Evolutionary conservation across 2,329 filamentous ascomycete species (phyloP).

Genomic region (Diaporthe nobilis): DNA sequence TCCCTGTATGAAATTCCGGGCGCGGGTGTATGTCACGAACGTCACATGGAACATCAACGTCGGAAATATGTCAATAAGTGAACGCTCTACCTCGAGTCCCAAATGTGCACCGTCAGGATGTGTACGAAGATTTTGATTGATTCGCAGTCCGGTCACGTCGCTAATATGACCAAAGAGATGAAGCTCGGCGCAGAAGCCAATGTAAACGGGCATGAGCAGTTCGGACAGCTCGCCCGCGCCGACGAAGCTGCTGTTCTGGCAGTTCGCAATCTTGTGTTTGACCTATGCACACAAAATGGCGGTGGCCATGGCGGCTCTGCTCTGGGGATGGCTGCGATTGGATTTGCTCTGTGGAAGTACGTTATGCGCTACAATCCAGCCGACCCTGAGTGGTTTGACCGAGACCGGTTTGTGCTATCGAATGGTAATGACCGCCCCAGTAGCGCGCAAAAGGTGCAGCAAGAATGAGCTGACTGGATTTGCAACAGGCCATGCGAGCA

Average conservation of each 20-base stretch:
- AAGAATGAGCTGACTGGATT: neutral
- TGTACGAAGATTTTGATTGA: too few species aligned
- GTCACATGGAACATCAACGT: neutral
- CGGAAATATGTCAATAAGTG: neutral
- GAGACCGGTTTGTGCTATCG: slow-evolving; percentile 74
- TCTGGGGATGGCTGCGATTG: slow-evolving; percentile 74
- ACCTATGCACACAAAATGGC: slow-evolving; percentile 41
- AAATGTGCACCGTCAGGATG: rapidly evolving
- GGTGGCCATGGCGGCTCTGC: slow-evolving; percentile 55
- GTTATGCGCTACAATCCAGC: slow-evolving; percentile 71
- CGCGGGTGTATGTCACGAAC: neutral
- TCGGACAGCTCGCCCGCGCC: neutral
- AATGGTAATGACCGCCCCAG: slow-evolving; percentile 57
- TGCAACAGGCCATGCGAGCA: slow-evolving; percentile 61
- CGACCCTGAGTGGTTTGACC: slow-evolving; percentile 71
- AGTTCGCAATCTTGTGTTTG: slow-evolving; percentile 41
- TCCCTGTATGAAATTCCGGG: neutral
- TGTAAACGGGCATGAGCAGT: neutral
- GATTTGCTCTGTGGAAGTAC: slow-evolving; percentile 69
- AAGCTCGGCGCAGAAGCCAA: neutral
- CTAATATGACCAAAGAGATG: neutral
- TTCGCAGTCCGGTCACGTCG: neutral
- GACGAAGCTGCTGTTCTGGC: slow-evolving; percentile 38
- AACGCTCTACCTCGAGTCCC: neutral
- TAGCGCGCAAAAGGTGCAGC: neutral